phyloP scores from a whole-genome alignment of 257 asterid genomes.

The Penstemon eatonii region DNA sequence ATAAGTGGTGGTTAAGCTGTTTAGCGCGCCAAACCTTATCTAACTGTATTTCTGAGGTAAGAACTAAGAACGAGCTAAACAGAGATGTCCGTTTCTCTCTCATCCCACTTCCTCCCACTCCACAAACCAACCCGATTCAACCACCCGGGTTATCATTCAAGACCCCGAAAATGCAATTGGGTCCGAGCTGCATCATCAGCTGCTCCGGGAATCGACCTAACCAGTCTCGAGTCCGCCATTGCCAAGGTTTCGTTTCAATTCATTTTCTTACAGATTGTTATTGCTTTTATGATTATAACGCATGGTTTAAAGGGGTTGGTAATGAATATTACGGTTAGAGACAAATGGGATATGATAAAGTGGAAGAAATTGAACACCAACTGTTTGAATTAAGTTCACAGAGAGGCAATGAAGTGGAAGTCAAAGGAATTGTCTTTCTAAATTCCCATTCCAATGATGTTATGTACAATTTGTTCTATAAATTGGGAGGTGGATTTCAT shows the following conservation, averaged over 20 bases:
- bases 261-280: too few species aligned
- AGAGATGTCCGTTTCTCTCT: slow-evolving; percentile 48
- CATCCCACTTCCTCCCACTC: slow-evolving; percentile 41
- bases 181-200: slow-evolving; percentile 68
- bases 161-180: slow-evolving; percentile 24
- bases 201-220: slow-evolving; percentile 65
- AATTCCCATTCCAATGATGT: too few species aligned
- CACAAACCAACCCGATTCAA: slow-evolving; percentile 28
- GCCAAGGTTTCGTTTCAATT: slow-evolving; percentile 46
- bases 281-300: too few species aligned
- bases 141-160: slow-evolving; percentile 2
- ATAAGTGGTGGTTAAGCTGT: not conserved
- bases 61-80: not conserved
- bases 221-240: slow-evolving; percentile 66
- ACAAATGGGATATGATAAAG: too few species aligned
- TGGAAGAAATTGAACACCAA: too few species aligned
- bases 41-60: not conserved
- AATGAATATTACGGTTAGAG: too few species aligned
- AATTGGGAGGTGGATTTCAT: too few species aligned
- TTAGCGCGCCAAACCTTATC: slow-evolving; percentile 39
- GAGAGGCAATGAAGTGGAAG: too few species aligned
- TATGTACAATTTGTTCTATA: too few species aligned
- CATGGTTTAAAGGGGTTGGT: too few species aligned
- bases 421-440: too few species aligned
- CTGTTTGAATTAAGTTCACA: too few species aligned